Base-by-base conservation (phyloP, 2,329 filamentous ascomycete species). In the Xylariaceae sp. region DNA sequence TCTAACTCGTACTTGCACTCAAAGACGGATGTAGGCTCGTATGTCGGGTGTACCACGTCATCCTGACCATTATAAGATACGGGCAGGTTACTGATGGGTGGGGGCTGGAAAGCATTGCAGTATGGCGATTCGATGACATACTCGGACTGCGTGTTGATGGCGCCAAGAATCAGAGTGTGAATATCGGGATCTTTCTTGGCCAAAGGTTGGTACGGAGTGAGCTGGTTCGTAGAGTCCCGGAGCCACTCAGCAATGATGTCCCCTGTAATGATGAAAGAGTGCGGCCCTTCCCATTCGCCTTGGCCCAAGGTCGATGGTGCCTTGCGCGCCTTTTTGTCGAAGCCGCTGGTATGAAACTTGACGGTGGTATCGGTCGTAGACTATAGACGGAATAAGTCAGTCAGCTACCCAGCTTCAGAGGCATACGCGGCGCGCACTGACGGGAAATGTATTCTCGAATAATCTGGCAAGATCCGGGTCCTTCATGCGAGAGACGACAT, bases 1-100 rank as follows among this genome's bases (percentile, higher is more conserved):
- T 99, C 94, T 18, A 99, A 84, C 74, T 99, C 94, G 71, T 97
- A 99, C 73, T 99, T 99, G 82, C 94, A 99, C 72, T 99, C 94
- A 60, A 97, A 99, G 3, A 99, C 94, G 45, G 86, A 82, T 0
- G 79, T 82, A 0, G 87, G 87, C 65, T 97, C 91, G 66, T 96
- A 97, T 1, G 79, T 77, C 0, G 94, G 94, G 63, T 96, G 90
- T 0, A 99, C 94, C 9, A 68, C 72, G 65, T 99, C 94, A 17
- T 87, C 81, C 67, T 96, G 89, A 3, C 89, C 89, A 64, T 93
- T 96, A 62, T 82, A 80, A 14, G 85, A 86, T 6, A 87, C 76
- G 3, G 78, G 73, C 1, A 97, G 77, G 14, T 87, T 83, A 58
- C 90, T 92, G 6, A 91, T 89, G 2, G 89, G 87, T 0, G 94